Percentiles rank a stretch among this genome's conserved stretches.
These are phyloP conservation scores for Nosema muscidifuracis DNA, from an alignment of 371 early-diverging fungal genomes.

Conservation along the genomic window DNA sequence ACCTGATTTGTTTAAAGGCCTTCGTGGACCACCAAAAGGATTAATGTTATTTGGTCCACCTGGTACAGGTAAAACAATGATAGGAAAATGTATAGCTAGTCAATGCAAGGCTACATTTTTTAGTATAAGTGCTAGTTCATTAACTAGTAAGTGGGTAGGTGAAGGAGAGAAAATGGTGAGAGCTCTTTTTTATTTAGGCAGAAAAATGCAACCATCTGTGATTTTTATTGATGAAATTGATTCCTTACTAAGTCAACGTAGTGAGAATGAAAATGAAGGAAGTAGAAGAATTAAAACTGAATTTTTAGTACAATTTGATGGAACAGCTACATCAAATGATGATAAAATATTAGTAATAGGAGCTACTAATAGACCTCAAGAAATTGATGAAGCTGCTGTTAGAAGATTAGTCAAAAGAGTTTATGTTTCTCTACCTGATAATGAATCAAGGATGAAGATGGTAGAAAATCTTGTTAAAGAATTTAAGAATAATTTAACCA, in stretches of 20 bases:
- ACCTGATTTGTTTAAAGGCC: slow-evolving; percentile 74
- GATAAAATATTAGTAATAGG: slow-evolving; percentile 77
- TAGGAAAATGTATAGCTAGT: slow-evolving; percentile 80
- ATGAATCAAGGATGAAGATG: slow-evolving; percentile 67
- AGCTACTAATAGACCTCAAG: slow-evolving; percentile 71
- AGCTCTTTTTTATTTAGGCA: slow-evolving; percentile 78
- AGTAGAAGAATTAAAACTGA: slow-evolving; percentile 78
- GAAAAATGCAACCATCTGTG: slow-evolving; percentile 74
- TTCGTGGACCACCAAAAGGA: slow-evolving; percentile 77
- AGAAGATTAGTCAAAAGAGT: slow-evolving; percentile 70
- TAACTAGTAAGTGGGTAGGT: slow-evolving; percentile 87
- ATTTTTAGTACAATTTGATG: slow-evolving; percentile 74
- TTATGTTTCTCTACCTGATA: slow-evolving; percentile 77
- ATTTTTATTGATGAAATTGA: slow-evolving; percentile 83
- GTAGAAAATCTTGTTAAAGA: slow-evolving; percentile 66
- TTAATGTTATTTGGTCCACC: slow-evolving; percentile 64
- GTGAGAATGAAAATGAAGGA: slow-evolving; percentile 78
- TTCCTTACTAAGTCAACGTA: slow-evolving; percentile 75
- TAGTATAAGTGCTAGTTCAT: slow-evolving; percentile 73
- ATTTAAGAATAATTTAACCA: slow-evolving; percentile 63
- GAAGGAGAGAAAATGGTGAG: slow-evolving; percentile 89
- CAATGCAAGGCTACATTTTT: slow-evolving; percentile 84
- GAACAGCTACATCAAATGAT: slow-evolving; percentile 68
- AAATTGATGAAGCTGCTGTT: slow-evolving; percentile 77
- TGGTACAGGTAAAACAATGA: slow-evolving; percentile 82